Percentiles rank a stretch among this genome's conserved stretches.
phyloP scores from a whole-genome alignment of 179 eudicot genomes.

The Beta corolliflora region DNA sequence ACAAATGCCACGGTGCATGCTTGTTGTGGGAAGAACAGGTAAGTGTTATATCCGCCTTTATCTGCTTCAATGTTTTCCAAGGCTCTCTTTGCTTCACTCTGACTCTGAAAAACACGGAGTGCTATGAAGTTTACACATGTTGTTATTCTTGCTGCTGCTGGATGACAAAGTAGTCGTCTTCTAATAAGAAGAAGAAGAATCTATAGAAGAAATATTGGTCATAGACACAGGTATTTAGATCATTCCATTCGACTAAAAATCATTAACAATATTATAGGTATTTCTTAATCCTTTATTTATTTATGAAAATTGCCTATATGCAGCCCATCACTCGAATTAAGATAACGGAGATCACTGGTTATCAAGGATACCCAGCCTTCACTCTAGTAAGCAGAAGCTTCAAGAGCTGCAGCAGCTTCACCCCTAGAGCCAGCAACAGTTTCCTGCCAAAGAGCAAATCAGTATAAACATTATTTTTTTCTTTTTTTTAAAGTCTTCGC shows the following conservation, averaged over 20 bases:
- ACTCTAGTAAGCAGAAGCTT: constrained; percentile 34
- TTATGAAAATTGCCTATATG: neutral
- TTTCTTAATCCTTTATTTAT: neutral
- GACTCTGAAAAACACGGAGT: neutral
- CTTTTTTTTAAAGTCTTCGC: neutral
- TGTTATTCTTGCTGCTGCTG: constrained; percentile 40
- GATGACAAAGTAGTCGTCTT: constrained; percentile 75
- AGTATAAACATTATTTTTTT: neutral
- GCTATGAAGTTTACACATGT: neutral
- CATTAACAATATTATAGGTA: neutral
- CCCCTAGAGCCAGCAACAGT: neutral
- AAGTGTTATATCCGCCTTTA: neutral
- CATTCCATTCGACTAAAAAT: neutral
- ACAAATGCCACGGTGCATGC: constrained; percentile 89
- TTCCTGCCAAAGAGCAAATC: neutral
- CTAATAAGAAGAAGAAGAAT: constrained; percentile 89
- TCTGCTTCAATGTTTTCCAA: neutral
- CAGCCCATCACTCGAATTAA: constrained; percentile 80
- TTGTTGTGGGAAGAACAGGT: constrained; percentile 95
- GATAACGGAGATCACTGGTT: constrained; percentile 75
- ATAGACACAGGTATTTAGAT: constrained; percentile 74
- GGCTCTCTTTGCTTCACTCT: neutral
- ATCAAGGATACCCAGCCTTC: constrained; percentile 59
- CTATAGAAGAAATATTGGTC: constrained; percentile 88
- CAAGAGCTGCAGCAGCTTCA: neutral